Evolutionary conservation across 805 yeast species (phyloP).

Genomic region (Ascoidea tarda): DNA sequence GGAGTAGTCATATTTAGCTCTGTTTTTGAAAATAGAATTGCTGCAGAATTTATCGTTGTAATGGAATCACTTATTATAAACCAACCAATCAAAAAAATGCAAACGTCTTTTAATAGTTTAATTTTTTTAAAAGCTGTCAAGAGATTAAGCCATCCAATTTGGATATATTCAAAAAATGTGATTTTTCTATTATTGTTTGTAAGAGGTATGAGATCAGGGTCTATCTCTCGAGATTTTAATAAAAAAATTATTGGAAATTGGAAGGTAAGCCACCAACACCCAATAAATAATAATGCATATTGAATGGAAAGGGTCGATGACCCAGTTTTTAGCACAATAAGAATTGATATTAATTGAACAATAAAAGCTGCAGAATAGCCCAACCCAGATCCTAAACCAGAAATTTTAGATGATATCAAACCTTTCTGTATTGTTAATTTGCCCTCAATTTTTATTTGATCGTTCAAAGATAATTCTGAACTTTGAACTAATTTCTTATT

Average conservation of each 20-base stretch:
- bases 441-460: neutral
- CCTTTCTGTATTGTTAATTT: conserved; percentile 14
- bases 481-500: conserved; percentile 2
- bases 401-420: conserved; percentile 32
- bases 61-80: conserved; percentile 62
- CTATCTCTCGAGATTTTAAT: conserved; percentile 29
- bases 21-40: conserved; percentile 60
- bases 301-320: conserved; percentile 31
- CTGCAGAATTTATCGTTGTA: conserved; percentile 70
- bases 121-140: conserved; percentile 44
- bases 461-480: neutral
- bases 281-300: conserved; percentile 47
- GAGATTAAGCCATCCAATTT: conserved; percentile 51
- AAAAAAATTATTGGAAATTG: conserved; percentile 44
- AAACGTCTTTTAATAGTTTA: conserved; percentile 44
- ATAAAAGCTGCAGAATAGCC: conserved; percentile 60
- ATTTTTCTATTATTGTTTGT: conserved; percentile 4
- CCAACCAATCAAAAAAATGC: conserved; percentile 61
- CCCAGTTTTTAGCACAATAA: conserved; percentile 27
- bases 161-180: conserved; percentile 21
- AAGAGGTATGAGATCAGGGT: conserved; percentile 15
- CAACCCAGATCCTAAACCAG: conserved; percentile 57
- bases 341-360: conserved; percentile 49
- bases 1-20: conserved; percentile 58
- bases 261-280: conserved; percentile 67